phyloP scores from a whole-genome alignment of 441 rosid species.

The Bruguiera hainesii region DNA sequence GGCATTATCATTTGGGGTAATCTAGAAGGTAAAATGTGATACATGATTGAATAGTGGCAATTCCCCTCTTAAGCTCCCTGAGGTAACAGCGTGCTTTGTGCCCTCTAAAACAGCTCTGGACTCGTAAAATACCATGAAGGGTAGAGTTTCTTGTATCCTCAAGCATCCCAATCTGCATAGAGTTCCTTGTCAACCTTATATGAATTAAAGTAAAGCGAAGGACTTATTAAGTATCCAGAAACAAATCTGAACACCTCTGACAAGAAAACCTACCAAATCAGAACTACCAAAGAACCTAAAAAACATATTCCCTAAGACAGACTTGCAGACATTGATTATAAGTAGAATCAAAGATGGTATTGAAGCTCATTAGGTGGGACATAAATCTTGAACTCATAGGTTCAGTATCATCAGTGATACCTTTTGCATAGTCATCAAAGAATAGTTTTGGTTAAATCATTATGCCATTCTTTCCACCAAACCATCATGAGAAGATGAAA shows the following conservation, averaged over 20 bases:
- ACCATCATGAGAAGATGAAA: too few species aligned
- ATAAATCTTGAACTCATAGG: too few species aligned
- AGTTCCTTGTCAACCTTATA: conserved; percentile 15
- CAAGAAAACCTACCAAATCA: not conserved
- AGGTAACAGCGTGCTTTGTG: conserved; percentile 70
- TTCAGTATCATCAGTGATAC: too few species aligned
- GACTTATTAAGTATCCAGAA: not conserved
- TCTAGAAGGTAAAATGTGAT: conserved; percentile 21
- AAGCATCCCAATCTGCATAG: conserved; percentile 86
- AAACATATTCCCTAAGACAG: too few species aligned
- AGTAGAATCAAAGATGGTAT: too few species aligned
- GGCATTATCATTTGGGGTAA: not conserved
- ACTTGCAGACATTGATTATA: too few species aligned
- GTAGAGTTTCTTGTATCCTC: conserved; percentile 97
- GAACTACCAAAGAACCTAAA: too few species aligned
- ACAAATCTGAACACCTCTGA: not conserved
- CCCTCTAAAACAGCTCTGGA: conserved; percentile 96
- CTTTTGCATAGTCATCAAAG: too few species aligned
- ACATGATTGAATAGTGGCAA: conserved; percentile 81
- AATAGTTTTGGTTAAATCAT: too few species aligned
- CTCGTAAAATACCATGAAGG: conserved; percentile 89
- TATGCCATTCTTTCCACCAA: too few species aligned
- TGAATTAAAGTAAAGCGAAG: not conserved
- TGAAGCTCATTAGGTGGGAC: too few species aligned
- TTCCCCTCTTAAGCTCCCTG: conserved; percentile 64